Conservation (phyloP, 2,329 filamentous ascomycete genomes). For the Neofusicoccum umdonicola region DNA sequence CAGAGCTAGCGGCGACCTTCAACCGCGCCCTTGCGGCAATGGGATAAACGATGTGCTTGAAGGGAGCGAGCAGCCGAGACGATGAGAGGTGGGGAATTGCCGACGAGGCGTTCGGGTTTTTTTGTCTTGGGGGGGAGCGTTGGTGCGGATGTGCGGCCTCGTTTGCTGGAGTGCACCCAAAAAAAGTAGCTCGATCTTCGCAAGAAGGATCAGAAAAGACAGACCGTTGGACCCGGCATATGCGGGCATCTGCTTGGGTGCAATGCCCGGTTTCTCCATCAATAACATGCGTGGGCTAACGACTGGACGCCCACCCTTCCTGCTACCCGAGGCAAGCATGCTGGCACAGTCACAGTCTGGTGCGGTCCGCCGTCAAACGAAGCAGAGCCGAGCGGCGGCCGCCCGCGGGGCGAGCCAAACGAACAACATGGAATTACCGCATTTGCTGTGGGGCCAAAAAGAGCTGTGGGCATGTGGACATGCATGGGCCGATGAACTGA, state of each 20-base stretch:
- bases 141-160: neutral
- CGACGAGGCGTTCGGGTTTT: conserved; percentile 6
- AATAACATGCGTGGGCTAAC: neutral
- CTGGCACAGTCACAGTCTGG: neutral
- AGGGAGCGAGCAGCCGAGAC: neutral
- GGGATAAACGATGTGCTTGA: neutral
- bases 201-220: conserved; percentile 10
- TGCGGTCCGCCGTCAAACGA: neutral
- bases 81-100: neutral
- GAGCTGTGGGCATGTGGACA: neutral
- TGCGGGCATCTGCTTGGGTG: neutral
- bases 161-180: neutral
- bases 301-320: too few species aligned
- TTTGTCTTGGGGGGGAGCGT: neutral
- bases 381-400: conserved; percentile 1
- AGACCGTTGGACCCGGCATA: conserved; percentile 6
- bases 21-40: conserved; percentile 65
- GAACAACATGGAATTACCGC: conserved; percentile 6
- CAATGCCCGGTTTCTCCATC: neutral
- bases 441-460: neutral
- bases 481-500: conserved; percentile 7
- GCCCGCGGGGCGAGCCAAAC: neutral
- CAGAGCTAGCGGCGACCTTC: conserved; percentile 64
- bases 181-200: conserved; percentile 12
- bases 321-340: neutral